Conservation (phyloP, 305 asterid species). For the Fraxinus ornus region DNA sequence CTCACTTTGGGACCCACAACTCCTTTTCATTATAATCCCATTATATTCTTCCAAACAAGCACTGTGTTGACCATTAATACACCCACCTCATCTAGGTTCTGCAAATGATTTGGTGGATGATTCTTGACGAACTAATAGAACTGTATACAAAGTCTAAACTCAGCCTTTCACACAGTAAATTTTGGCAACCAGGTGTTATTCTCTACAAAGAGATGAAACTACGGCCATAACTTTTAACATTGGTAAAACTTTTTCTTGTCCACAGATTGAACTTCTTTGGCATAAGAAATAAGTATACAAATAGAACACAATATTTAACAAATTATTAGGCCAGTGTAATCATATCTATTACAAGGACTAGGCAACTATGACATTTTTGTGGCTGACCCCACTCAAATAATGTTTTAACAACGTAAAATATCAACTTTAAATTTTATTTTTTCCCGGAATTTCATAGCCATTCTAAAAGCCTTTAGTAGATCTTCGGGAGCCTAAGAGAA, state of each 20-base stretch:
- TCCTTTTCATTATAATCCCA: neutral
- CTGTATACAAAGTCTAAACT: neutral
- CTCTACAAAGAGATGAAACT: neutral
- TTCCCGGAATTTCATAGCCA: too few relatives aligned
- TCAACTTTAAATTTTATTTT: too few relatives aligned
- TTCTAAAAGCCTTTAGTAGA: too few relatives aligned
- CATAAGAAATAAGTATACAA: neutral
- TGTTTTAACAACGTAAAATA: too few relatives aligned
- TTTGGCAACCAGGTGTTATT: neutral
- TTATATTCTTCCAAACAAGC: neutral
- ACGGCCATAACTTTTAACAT: neutral
- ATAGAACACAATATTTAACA: neutral
- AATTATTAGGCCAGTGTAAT: neutral
- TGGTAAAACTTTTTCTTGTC: neutral
- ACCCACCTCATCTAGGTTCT: neutral
- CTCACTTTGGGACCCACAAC: neutral
- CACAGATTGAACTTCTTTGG: neutral
- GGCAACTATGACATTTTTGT: neutral
- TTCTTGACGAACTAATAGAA: neutral
- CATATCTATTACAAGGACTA: neutral
- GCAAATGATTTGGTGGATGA: neutral
- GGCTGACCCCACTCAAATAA: neutral
- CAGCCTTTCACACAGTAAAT: neutral
- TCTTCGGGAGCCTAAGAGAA: too few relatives aligned
- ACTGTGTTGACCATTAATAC: neutral